These are phyloP conservation scores for Apiotrichum sp. DNA, from an alignment of 1,284 basidiomycete species.

Conservation along the genomic window DNA sequence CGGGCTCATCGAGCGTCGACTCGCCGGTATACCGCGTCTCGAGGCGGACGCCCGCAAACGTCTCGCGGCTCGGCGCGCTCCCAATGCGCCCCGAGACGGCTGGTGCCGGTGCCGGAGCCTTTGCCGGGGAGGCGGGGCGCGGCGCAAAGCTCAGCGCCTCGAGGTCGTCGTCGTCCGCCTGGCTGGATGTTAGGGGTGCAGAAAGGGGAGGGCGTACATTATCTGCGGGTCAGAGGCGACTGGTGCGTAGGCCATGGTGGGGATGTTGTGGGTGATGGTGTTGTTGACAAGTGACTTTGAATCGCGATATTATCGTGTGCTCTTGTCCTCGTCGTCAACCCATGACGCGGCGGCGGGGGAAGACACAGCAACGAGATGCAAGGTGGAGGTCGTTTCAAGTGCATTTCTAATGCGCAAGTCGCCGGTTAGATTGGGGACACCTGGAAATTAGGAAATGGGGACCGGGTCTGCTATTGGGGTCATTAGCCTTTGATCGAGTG, in stretches of 20 bases:
- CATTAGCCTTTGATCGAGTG: too few relatives aligned
- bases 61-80: slow-evolving; percentile 33
- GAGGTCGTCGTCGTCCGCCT: slow-evolving; percentile 48
- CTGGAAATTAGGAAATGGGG: too few relatives aligned
- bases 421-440: too few relatives aligned
- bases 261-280: neutral
- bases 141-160: slow-evolving; percentile 43
- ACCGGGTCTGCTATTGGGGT: too few relatives aligned
- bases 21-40: slow-evolving; percentile 77
- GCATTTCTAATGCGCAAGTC: too few relatives aligned
- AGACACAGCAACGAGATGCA: too few relatives aligned
- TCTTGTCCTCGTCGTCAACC: too few relatives aligned
- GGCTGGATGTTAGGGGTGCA: slow-evolving; percentile 24
- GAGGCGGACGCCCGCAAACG: slow-evolving; percentile 66
- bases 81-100: slow-evolving; percentile 68
- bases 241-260: slow-evolving; percentile 29
- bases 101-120: slow-evolving; percentile 32
- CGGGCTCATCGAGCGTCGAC: slow-evolving; percentile 86
- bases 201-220: slow-evolving; percentile 24
- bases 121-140: neutral
- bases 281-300: neutral
- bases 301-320: neutral
- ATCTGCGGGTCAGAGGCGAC: slow-evolving; percentile 22
- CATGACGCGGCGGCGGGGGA: neutral
- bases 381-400: too few relatives aligned